Percentiles rank a stretch among this genome's conserved stretches.
These are phyloP conservation scores for Boletus sp. DNA, from an alignment of 1,284 basidiomycete genomes.

Conservation along the genomic window DNA sequence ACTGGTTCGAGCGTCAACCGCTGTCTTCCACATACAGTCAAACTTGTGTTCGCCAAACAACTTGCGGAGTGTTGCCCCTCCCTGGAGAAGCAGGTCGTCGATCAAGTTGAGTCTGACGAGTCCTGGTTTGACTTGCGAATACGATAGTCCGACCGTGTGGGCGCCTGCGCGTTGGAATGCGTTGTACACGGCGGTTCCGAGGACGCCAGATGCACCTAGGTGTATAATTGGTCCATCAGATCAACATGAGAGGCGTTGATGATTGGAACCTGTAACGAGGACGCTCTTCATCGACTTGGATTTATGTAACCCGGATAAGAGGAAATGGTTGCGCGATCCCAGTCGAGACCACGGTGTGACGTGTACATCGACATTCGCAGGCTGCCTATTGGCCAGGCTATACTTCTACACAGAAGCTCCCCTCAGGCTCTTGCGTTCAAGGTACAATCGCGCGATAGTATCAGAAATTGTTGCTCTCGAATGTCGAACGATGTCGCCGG, in stretches of 20 bases:
- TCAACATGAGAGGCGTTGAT: slow-evolving; percentile 1
- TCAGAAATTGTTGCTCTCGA: no score
- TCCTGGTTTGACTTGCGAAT: slow-evolving; percentile 52
- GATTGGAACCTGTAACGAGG: slow-evolving; percentile 48
- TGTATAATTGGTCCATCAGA: slow-evolving; percentile 9
- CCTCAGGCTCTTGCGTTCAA: no score
- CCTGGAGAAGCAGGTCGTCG: slow-evolving; percentile 39
- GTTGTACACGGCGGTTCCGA: slow-evolving; percentile 62
- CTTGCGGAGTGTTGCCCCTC: slow-evolving; percentile 46
- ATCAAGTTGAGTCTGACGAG: slow-evolving; percentile 61
- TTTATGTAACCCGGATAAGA: no score
- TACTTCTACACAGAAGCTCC: no score
- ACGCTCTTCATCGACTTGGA: slow-evolving; percentile 34
- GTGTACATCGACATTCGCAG: no score
- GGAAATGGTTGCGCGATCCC: neutral
- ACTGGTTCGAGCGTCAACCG: neutral
- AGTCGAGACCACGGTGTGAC: no score
- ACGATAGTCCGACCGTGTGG: slow-evolving; percentile 57
- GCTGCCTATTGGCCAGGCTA: no score
- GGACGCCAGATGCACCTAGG: slow-evolving; percentile 72
- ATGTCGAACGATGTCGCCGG: no score
- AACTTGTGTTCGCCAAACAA: slow-evolving; percentile 46
- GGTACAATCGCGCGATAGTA: no score
- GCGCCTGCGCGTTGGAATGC: slow-evolving; percentile 49
- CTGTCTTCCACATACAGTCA: slow-evolving; percentile 49